Percentiles rank a stretch among this genome's conserved stretches.
Evolutionary conservation across 2,329 filamentous ascomycete genomes (phyloP).

Genomic region (Sphaerulina vaccinii): DNA sequence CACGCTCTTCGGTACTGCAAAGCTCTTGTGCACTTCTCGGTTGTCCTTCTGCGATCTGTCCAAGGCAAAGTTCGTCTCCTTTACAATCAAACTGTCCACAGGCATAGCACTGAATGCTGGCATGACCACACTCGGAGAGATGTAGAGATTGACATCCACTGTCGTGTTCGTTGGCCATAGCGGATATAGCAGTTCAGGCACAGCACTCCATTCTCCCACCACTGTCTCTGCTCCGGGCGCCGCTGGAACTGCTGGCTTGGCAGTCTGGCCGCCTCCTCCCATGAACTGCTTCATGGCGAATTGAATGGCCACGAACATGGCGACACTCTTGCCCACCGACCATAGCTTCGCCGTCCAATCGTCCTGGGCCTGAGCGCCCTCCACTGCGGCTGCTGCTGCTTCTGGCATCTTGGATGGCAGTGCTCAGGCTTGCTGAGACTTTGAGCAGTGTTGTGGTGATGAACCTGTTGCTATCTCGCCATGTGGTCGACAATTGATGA

Average conservation of each 20-base stretch:
- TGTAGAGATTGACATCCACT: constrained; percentile 80
- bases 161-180: constrained; percentile 81
- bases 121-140: constrained; percentile 72
- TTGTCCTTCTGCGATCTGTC: constrained; percentile 65
- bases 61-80: constrained; percentile 70
- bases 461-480: constrained; percentile 1
- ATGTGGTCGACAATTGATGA: too few species aligned
- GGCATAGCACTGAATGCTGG: constrained; percentile 65
- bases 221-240: constrained; percentile 41
- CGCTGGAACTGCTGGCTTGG: constrained; percentile 20
- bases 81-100: constrained; percentile 68
- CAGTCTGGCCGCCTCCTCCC: constrained; percentile 34
- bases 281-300: constrained; percentile 58
- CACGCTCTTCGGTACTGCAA: constrained; percentile 73
- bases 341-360: constrained; percentile 32
- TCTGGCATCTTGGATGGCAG: constrained; percentile 10
- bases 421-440: background rate
- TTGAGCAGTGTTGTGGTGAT: background rate
- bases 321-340: constrained; percentile 53
- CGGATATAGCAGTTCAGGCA: constrained; percentile 73
- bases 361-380: constrained; percentile 7
- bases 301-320: constrained; percentile 60
- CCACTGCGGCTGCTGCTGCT: constrained; percentile 4
- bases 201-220: constrained; percentile 53
- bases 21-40: constrained; percentile 72